Base-by-base conservation (phyloP, 2,329 filamentous ascomycete genomes). In the Cadophora gregata region DNA sequence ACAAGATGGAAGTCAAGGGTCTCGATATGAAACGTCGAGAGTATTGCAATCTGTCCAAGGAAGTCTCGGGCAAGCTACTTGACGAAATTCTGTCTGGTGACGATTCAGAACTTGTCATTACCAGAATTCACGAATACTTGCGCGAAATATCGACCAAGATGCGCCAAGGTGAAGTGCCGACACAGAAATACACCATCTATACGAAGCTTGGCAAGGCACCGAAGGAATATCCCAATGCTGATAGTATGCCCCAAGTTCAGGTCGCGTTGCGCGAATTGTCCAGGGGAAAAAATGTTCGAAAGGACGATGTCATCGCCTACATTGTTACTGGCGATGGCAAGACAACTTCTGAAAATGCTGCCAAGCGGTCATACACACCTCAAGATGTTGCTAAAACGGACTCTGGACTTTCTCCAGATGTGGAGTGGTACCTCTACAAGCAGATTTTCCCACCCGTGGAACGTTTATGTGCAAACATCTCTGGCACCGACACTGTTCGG, bases 371-470 rank as follows among this genome's bases (percentile, higher is more conserved):
- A 3, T 95, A 93, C 78, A 90, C 91, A 5, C 90, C 93, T 1
- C 90, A 93, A 65, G 96, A 99, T 77, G 89, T 97, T 21, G 82
- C 92, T 67, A 96, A 96, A 76, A 77, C 87, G 19, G 91, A 92
- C 72, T 89, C 90, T 0, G 90, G 83, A 0, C 85, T 99, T 7
- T 86, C 90, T 66, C 93, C 94, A 1, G 96, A 99, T 76, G 87
- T 97, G n/a, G 96, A 99, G 77, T 98, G 94, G 87, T 99, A 99
- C 79, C 88, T 99, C 47, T 91, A 93, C 82, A 99, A 99, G 83
- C 96, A 99, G 79, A 97, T 99, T 67, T 93, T 99, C 80, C 96
- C 96, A 12, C 96, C 96, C 0, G 96, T 99, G 29, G 96, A 99
- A 81, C 93, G 96, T 85, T 89, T 99, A 25, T 99, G 96, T 78